These are phyloP conservation scores for Brassica rapa DNA, from an alignment of 345 rosid genomes.

Conservation along the genomic window DNA sequence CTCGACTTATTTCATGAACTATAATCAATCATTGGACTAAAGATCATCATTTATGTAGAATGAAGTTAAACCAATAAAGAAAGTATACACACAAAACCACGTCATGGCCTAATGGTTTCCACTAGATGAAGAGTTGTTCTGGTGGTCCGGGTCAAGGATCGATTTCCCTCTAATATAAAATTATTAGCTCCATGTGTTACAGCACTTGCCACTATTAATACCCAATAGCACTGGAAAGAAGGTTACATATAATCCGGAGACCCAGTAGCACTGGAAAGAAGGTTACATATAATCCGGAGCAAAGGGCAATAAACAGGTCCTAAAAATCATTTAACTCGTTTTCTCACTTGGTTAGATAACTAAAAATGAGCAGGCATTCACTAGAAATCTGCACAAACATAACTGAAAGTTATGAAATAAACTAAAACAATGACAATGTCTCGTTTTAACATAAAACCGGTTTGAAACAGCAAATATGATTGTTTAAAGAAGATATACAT, in stretches of 20 bases:
- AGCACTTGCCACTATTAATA: no score
- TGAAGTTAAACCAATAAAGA: slow-evolving; percentile 7
- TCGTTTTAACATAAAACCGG: not conserved
- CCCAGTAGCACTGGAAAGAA: not conserved
- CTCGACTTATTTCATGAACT: not conserved
- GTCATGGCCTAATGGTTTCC: no score
- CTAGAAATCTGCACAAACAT: no score
- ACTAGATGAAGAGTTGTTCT: no score
- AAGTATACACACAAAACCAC: not conserved
- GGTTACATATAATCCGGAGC: not conserved
- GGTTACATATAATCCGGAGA: not conserved
- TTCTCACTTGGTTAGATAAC: not conserved
- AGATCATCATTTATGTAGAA: slow-evolving; percentile 12
- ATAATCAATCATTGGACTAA: slow-evolving; percentile 1
- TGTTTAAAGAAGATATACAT: not conserved
- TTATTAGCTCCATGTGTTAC: no score
- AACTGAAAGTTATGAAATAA: not conserved
- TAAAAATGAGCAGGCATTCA: no score
- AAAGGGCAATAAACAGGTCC: not conserved
- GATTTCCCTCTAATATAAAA: no score
- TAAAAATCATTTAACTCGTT: not conserved
- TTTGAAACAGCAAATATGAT: slow-evolving; percentile 3
- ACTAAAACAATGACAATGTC: not conserved
- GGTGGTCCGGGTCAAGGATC: no score
- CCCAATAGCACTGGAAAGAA: not conserved